These are phyloP conservation scores for Lactuca sativa DNA, from an alignment of 129 eudicot genomes.

Conservation along the genomic window DNA sequence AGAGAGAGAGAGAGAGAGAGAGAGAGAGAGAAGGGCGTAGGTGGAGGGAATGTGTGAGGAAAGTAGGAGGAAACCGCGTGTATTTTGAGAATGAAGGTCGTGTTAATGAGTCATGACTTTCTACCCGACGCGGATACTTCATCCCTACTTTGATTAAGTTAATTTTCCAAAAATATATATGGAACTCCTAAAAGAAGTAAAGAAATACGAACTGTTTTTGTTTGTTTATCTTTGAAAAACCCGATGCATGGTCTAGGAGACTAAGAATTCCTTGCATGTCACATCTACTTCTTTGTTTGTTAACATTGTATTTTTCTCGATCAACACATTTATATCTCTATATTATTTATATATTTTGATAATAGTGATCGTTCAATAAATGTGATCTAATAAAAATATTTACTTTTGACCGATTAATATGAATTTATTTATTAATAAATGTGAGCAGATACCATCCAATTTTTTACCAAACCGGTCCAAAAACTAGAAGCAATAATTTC, in stretches of 20 bases:
- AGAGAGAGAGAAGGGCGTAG: background rate
- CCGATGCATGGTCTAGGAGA: background rate
- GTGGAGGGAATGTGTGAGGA: conserved; percentile 25
- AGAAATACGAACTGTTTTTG: background rate
- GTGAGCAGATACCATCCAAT: too few relatives aligned
- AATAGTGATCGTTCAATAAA: too few relatives aligned
- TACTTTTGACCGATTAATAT: too few relatives aligned
- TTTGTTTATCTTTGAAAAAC: background rate
- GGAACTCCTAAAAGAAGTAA: background rate
- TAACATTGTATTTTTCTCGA: too few relatives aligned
- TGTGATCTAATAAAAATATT: too few relatives aligned
- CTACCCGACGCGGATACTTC: conserved; percentile 21
- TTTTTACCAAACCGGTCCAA: too few relatives aligned
- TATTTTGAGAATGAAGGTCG: background rate
- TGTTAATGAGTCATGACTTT: background rate
- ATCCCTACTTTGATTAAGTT: background rate
- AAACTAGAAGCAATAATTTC: too few relatives aligned
- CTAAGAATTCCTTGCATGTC: background rate
- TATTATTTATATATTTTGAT: too few relatives aligned
- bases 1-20: background rate
- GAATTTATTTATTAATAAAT: too few relatives aligned
- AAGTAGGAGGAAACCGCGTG: conserved; percentile 22
- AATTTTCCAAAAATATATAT: background rate
- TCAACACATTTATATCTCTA: too few relatives aligned
- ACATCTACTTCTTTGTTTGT: background rate